Conservation (phyloP, 768 basidiomycete species). For the Rhodocollybia butyracea region DNA sequence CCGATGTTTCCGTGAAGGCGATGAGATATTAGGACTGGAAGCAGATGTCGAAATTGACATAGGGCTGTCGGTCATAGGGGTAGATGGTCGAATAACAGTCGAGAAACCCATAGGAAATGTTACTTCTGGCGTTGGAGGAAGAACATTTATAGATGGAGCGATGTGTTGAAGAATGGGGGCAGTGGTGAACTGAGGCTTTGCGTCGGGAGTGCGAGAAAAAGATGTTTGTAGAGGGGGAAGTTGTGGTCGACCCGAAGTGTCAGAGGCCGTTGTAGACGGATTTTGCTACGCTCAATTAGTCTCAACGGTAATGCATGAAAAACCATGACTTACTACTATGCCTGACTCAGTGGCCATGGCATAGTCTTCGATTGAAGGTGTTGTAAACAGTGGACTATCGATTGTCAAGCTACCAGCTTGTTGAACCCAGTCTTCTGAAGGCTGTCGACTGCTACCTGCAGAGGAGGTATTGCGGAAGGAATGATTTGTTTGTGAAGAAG, state of each 20-base stretch:
- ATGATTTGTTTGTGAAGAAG: constrained; percentile 8
- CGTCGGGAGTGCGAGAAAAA: constrained; percentile 11
- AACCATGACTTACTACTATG: constrained; percentile 15
- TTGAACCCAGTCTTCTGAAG: constrained; percentile 73
- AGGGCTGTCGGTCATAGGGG: constrained; percentile 15
- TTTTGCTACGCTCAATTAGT: constrained; percentile 2
- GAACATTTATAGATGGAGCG: constrained; percentile 23
- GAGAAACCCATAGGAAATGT: constrained; percentile 6
- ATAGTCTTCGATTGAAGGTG: not conserved
- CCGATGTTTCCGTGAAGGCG: constrained; percentile 35
- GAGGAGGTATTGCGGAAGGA: constrained; percentile 22
- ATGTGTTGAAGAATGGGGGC: not conserved
- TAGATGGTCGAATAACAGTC: constrained; percentile 16
- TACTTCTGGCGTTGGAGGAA: constrained; percentile 24
- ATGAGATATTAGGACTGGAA: constrained; percentile 15
- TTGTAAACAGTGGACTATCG: constrained; percentile 39
- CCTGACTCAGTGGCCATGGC: constrained; percentile 8
- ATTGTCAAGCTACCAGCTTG: constrained; percentile 69
- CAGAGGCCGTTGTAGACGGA: not conserved
- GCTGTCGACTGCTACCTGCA: constrained; percentile 35
- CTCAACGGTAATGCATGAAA: not conserved
- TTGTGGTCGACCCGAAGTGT: constrained; percentile 9
- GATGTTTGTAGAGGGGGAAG: constrained; percentile 16
- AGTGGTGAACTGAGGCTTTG: not conserved
- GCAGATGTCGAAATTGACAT: constrained; percentile 25